Conservation (phyloP, 2,329 filamentous ascomycete genomes). For the Coniochaeta sp. region DNA sequence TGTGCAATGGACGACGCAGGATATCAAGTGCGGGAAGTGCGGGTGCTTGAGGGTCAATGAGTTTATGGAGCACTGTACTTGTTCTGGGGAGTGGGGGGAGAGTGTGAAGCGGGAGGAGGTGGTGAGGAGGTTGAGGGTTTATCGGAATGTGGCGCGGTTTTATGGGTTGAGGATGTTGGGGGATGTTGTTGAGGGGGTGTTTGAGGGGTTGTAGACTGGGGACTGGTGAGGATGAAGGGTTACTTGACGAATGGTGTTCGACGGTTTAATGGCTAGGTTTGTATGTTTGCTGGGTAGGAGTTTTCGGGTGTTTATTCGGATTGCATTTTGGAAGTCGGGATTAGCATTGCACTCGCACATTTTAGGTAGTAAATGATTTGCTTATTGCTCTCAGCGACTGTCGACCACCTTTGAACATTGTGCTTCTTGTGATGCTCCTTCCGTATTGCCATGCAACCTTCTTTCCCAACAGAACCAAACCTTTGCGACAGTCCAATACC, state of each 20-base stretch:
- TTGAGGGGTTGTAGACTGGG: constrained; percentile 31
- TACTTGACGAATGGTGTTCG: too few relatives aligned
- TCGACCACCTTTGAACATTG: constrained; percentile 1
- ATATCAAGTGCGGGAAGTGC: constrained; percentile 71
- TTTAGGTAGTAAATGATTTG: too few relatives aligned
- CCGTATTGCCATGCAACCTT: not conserved
- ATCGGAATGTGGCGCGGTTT: constrained; percentile 66
- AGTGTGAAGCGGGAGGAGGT: constrained; percentile 63
- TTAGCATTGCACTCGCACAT: too few relatives aligned
- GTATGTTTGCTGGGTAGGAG: not conserved
- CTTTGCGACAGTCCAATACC: too few relatives aligned
- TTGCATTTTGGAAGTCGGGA: not conserved
- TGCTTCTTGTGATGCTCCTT: not conserved
- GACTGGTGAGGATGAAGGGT: not conserved
- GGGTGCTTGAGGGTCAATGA: constrained; percentile 77
- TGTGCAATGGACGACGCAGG: constrained; percentile 80
- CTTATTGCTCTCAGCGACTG: too few relatives aligned
- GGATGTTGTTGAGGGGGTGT: constrained; percentile 62
- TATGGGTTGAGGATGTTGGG: constrained; percentile 79
- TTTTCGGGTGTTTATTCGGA: not conserved
- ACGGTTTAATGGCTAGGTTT: not conserved
- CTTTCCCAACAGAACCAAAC: too few relatives aligned
- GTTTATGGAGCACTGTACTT: constrained; percentile 94
- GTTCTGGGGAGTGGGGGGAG: constrained; percentile 77
- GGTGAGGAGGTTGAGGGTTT: constrained; percentile 58